Percentiles rank a stretch among this genome's conserved stretches.
Conservation (phyloP, 164 flowering plant genomes). For the Vitis amurensis region DNA sequence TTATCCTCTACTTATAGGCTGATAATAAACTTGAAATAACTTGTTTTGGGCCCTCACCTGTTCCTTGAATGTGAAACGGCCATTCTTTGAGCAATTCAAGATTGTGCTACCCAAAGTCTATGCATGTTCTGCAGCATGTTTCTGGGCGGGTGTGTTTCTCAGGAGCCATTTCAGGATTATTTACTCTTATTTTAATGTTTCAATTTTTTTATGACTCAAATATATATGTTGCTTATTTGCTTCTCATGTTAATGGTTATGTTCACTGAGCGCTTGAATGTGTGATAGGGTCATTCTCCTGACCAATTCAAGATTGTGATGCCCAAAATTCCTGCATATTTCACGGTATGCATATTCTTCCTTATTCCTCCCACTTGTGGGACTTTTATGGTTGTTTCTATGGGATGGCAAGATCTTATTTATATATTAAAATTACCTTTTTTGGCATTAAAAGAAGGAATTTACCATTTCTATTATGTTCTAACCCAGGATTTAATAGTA, state of each 20-base stretch:
- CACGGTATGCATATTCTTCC: constrained; percentile 57
- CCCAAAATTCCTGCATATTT: constrained; percentile 98
- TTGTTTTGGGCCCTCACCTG: not conserved
- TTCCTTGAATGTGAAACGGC: constrained; percentile 43
- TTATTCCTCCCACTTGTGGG: not conserved
- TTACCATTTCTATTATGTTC: too few relatives aligned
- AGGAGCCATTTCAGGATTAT: not conserved
- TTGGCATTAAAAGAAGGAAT: too few relatives aligned
- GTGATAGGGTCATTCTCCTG: constrained; percentile 71
- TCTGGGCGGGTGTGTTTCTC: too few relatives aligned
- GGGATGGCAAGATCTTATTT: too few relatives aligned
- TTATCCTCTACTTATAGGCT: too few relatives aligned
- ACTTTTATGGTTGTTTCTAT: too few relatives aligned
- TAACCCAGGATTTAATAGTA: too few relatives aligned
- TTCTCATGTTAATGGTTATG: not conserved
- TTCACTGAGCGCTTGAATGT: constrained; percentile 7
- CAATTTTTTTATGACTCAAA: not conserved
- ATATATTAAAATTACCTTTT: too few relatives aligned
- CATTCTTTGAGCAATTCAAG: constrained; percentile 84
- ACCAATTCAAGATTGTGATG: constrained; percentile 88
- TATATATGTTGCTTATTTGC: not conserved
- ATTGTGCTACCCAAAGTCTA: constrained; percentile 88
- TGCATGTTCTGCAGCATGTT: constrained; percentile 93
- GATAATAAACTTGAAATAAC: too few relatives aligned
- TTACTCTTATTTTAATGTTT: not conserved